Evolutionary conservation across 441 rosid species (phyloP).

Genomic region (Manihot esculenta): DNA sequence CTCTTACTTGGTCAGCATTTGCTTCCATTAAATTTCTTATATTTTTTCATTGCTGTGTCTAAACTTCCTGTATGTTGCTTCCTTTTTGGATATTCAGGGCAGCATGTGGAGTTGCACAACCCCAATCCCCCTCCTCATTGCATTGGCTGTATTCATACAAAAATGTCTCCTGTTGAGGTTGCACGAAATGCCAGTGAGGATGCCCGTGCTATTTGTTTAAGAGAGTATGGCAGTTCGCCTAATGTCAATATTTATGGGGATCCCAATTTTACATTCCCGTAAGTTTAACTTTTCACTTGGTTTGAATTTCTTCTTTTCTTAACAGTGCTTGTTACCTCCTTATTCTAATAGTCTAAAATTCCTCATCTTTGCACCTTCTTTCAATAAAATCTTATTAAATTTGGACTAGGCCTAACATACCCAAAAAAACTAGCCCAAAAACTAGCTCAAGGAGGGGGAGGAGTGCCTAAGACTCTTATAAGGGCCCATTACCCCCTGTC

Average conservation of each 20-base stretch:
- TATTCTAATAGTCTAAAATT: too few relatives aligned
- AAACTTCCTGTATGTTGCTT: constrained; percentile 10
- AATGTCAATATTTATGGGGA: constrained; percentile 78
- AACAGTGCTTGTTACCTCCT: too few relatives aligned
- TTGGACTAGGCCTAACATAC: too few relatives aligned
- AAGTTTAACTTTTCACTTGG: constrained; percentile 34
- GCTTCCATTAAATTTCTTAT: neutral
- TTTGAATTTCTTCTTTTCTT: constrained; percentile 16
- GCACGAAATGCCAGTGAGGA: constrained; percentile 86
- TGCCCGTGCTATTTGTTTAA: constrained; percentile 73
- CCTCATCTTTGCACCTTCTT: too few relatives aligned
- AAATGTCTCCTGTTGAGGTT: constrained; percentile 92
- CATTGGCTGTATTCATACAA: constrained; percentile 85
- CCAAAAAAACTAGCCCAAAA: too few relatives aligned
- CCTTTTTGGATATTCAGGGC: constrained; percentile 58
- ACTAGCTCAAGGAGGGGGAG: too few relatives aligned
- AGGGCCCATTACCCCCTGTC: too few relatives aligned
- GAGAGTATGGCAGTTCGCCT: constrained; percentile 92
- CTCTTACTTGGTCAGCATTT: neutral
- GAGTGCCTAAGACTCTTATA: too few relatives aligned
- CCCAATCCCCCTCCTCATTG: constrained; percentile 80
- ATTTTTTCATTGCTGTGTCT: constrained; percentile 15
- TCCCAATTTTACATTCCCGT: constrained; percentile 91
- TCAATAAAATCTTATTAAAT: too few relatives aligned
- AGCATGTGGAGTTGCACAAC: constrained; percentile 97